Evolutionary conservation across 2,329 filamentous ascomycete species (phyloP).

Genomic region (Elsinoe ampelina): DNA sequence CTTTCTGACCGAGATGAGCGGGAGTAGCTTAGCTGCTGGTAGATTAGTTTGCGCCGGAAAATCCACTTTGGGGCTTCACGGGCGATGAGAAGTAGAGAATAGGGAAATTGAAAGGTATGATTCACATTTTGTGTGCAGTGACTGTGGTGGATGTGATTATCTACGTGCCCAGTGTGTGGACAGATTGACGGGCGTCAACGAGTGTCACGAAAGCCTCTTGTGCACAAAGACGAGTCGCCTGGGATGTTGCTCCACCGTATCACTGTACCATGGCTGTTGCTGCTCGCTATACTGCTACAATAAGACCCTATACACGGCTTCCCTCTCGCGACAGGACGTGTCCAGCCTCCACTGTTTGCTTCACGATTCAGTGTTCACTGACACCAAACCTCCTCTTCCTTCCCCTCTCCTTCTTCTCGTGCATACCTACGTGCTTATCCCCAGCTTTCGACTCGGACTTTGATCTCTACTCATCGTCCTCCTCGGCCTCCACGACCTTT

Average conservation of each 20-base stretch:
- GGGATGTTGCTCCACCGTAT: not conserved
- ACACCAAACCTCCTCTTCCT: not conserved
- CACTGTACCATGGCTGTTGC: not conserved
- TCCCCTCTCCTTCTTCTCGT: not conserved
- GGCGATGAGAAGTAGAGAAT: too few species aligned
- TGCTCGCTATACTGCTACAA: conserved; percentile 2
- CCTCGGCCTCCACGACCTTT: conserved; percentile 18
- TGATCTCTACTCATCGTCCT: conserved; percentile 18
- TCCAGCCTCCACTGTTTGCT: not conserved
- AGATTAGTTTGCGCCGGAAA: too few species aligned
- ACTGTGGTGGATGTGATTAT: too few species aligned
- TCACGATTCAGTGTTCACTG: not conserved
- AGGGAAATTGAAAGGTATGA: too few species aligned
- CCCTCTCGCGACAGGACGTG: not conserved
- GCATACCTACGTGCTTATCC: not conserved
- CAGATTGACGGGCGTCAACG: not conserved
- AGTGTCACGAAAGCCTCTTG: not conserved
- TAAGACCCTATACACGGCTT: not conserved
- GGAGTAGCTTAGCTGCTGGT: too few species aligned
- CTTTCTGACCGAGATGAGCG: too few species aligned
- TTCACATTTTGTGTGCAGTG: too few species aligned
- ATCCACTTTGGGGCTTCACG: too few species aligned
- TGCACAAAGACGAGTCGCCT: not conserved
- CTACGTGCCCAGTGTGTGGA: too few species aligned
- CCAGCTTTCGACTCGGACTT: not conserved